These are phyloP conservation scores for Castanea crenata DNA, from an alignment of 306 rosid species.

Conservation along the genomic window DNA sequence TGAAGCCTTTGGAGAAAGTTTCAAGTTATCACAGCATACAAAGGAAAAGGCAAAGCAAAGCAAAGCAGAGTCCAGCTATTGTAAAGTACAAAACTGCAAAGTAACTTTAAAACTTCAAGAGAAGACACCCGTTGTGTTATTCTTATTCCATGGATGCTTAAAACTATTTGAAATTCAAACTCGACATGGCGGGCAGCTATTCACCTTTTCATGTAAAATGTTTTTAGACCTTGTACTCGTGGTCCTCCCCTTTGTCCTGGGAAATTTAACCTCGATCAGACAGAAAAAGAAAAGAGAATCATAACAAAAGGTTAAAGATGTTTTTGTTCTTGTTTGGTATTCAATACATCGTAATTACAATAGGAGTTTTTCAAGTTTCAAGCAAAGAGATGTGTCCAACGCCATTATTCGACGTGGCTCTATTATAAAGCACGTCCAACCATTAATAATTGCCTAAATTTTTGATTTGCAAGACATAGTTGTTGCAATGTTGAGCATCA, in stretches of 20 bases:
- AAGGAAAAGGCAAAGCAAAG: neutral
- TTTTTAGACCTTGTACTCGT: no score
- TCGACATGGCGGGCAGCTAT: neutral
- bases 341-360: no score
- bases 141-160: neutral
- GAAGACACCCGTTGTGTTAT: constrained; percentile 1
- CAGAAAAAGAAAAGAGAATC: neutral
- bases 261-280: neutral
- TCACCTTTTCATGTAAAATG: neutral
- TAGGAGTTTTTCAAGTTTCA: no score
- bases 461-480: no score
- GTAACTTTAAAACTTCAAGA: neutral
- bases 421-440: no score
- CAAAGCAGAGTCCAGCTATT: neutral
- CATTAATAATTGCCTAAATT: no score
- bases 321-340: no score
- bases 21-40: neutral
- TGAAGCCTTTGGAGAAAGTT: neutral
- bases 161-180: constrained; percentile 1
- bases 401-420: no score
- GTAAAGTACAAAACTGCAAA: neutral
- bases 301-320: neutral
- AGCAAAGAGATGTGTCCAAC: no score
- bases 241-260: neutral
- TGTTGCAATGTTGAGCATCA: no score